A percentile compares a stretch with the other conserved stretches of the same genome.
Conservation (phyloP, 2,329 filamentous ascomycete species). For the Fonsecaea erecta region DNA sequence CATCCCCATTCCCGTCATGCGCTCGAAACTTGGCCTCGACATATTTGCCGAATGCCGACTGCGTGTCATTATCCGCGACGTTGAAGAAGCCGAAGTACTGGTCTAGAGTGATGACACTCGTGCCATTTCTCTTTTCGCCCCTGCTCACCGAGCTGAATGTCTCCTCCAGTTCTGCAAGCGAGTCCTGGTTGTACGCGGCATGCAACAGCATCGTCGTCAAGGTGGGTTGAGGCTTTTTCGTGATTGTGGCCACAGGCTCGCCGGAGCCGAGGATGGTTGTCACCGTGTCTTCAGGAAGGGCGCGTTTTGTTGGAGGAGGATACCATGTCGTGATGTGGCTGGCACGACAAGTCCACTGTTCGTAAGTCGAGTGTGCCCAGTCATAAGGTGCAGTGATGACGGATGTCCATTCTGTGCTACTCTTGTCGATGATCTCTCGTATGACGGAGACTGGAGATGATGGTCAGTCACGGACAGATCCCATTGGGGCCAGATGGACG, state of each 20-base stretch:
- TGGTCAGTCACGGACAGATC: background rate
- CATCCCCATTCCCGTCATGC: conserved; percentile 11
- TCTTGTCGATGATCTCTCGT: conserved; percentile 5
- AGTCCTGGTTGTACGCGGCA: background rate
- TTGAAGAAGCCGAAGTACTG: conserved; percentile 15
- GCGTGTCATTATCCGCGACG: background rate
- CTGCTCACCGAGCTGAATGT: conserved; percentile 8
- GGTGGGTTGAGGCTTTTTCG: background rate
- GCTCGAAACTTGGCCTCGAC: conserved; percentile 14
- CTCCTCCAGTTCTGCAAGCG: conserved; percentile 1
- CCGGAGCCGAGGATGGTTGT: background rate
- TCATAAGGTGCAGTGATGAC: conserved; percentile 15
- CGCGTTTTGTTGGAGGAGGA: conserved; percentile 12
- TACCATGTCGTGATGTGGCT: conserved; percentile 14
- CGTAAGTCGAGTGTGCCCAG: background rate
- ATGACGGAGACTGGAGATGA: conserved; percentile 5
- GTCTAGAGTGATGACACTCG: conserved; percentile 8
- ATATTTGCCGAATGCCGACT: background rate
- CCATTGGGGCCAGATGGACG: background rate
- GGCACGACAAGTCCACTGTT: conserved; percentile 16
- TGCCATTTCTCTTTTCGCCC: conserved; percentile 3
- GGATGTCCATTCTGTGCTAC: conserved; percentile 4
- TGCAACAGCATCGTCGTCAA: background rate
- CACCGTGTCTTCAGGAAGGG: background rate
- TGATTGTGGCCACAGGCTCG: background rate